Conservation (phyloP, 2,329 filamentous ascomycete species). For the Cordyceps pruinosa region DNA sequence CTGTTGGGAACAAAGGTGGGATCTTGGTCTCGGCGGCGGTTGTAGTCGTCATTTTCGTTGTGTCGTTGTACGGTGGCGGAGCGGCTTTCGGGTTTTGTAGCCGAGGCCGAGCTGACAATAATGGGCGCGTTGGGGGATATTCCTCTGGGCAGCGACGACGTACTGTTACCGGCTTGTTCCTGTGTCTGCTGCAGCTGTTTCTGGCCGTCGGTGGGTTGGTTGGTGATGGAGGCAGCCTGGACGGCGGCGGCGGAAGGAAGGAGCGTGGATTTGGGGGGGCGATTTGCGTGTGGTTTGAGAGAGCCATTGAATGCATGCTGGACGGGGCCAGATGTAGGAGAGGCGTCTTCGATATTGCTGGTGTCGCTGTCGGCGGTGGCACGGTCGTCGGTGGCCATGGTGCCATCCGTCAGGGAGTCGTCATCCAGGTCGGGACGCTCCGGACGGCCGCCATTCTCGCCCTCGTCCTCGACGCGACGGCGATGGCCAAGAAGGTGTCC, state of each 20-base stretch:
- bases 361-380: slow-evolving; percentile 56
- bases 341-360: slow-evolving; percentile 53
- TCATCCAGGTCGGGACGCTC: slow-evolving; percentile 54
- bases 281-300: slow-evolving; percentile 31
- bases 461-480: slow-evolving; percentile 63
- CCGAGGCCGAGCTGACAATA: slow-evolving; percentile 47
- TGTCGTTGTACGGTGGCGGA: slow-evolving; percentile 57
- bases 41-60: slow-evolving; percentile 85
- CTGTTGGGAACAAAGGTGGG: slow-evolving; percentile 91
- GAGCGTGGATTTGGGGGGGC: slow-evolving; percentile 1
- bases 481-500: slow-evolving; percentile 61
- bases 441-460: slow-evolving; percentile 56
- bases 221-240: neutral
- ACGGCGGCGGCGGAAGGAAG: neutral
- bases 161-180: slow-evolving; percentile 14
- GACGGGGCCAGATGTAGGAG: slow-evolving; percentile 39
- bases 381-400: slow-evolving; percentile 54
- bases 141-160: slow-evolving; percentile 33
- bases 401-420: slow-evolving; percentile 60
- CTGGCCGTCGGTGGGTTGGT: neutral
- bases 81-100: slow-evolving; percentile 47
- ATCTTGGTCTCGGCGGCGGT: slow-evolving; percentile 78
- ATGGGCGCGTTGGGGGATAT: slow-evolving; percentile 41
- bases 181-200: neutral
- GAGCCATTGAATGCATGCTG: slow-evolving; percentile 37